Evolutionary conservation across 2,329 filamentous ascomycete genomes (phyloP), one percentile per base, ranked within the genome.

Genomic region (Biscogniauxia marginata): DNA sequence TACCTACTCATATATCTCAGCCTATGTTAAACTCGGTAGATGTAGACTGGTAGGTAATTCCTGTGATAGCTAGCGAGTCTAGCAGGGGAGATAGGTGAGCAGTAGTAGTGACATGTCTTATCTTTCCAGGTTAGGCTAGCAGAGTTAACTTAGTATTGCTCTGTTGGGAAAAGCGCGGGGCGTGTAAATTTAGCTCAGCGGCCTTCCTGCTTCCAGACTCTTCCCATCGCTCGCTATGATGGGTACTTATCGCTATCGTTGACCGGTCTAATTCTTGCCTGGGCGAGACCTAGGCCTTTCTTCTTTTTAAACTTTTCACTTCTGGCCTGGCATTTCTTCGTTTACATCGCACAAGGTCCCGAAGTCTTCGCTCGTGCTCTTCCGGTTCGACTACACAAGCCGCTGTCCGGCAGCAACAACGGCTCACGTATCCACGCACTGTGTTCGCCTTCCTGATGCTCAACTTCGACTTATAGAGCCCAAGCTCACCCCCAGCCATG

Each of bases 401-500:
- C n/a, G n/a, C n/a, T n/a, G n/a, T n/a, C n/a, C n/a, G n/a, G n/a
- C n/a, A n/a, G n/a, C n/a, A n/a, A n/a, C n/a, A n/a, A n/a, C n/a
- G n/a, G n/a, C n/a, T n/a, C n/a, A 21, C 30, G 30, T 39, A 11
- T 16, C 30, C 13, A 9, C 57, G 46, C 51, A 56, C 53, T 54
- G 52, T 59, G 51, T 30, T 39, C 24, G 19, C 30, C 30, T 50
- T 56, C 25, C 53, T 49, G 45, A 60, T 62, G 57, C 59, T 52
- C 58, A 58, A 55, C 53, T 56, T 50, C 49, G 44, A 48, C 45
- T 22, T 52, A 57, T 55, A 55, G 54, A 58, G 55, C 52, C 50
- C 46, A 54, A 50, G 55, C 56, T 62, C 49, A 51, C 55, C 57
- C 53, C 58, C 53, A 30, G 47, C 64, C 63, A 82, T 82, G 79